These are phyloP conservation scores for Penicillium robsamsonii DNA, from an alignment of 495 filamentous ascomycete genomes.

Conservation along the genomic window DNA sequence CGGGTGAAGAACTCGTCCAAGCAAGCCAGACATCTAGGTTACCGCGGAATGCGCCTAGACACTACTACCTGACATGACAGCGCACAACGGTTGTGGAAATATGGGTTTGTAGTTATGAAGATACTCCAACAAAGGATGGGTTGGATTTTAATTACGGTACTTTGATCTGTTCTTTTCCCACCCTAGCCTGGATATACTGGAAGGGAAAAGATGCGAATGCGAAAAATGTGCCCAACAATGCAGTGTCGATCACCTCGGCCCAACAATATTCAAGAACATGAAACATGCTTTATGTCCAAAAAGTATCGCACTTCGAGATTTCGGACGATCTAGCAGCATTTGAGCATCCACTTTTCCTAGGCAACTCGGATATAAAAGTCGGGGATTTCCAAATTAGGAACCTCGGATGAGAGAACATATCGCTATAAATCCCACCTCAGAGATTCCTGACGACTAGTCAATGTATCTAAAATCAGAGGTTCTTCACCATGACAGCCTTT, in stretches of 20 bases:
- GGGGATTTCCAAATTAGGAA: neutral
- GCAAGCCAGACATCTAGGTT: constrained; percentile 47
- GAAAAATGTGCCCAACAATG: neutral
- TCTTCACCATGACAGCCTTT: neutral
- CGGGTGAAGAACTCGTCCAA: constrained; percentile 47
- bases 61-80: constrained; percentile 55
- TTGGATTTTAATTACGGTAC: constrained; percentile 17
- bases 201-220: neutral
- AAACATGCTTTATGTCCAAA: neutral
- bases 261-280: neutral
- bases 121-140: constrained; percentile 50
- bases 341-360: neutral
- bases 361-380: neutral
- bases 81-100: constrained; percentile 46
- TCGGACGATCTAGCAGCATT: neutral
- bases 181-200: neutral
- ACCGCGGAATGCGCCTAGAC: constrained; percentile 56
- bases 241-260: neutral
- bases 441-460: neutral
- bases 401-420: neutral
- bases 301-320: neutral
- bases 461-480: neutral
- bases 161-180: neutral
- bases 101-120: constrained; percentile 57
- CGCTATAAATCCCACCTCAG: neutral